phyloP scores from a whole-genome alignment of 208 protist genomes.

The Crithidia fasciculata region DNA sequence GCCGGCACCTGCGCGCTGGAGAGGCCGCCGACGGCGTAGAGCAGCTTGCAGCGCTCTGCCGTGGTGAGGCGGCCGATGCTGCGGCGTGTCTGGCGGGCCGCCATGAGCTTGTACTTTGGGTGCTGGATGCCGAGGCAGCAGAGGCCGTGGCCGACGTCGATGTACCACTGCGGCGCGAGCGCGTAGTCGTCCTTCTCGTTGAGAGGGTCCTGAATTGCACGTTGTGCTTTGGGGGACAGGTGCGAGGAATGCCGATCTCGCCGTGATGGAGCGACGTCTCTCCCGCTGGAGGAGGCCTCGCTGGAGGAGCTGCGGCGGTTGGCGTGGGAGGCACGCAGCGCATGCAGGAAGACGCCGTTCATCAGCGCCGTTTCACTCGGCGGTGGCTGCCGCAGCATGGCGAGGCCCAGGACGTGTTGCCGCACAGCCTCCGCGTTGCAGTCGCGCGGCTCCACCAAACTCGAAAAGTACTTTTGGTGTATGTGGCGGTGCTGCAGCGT shows the following conservation, averaged over 20 bases:
- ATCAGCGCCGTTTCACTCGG: conserved; percentile 53
- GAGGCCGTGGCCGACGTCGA: conserved; percentile 81
- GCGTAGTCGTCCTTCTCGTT: conserved; percentile 37
- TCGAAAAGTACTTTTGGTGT: conserved; percentile 82
- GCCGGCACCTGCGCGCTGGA: conserved; percentile 41
- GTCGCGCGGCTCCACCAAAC: conserved; percentile 60
- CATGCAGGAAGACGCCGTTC: conserved; percentile 86
- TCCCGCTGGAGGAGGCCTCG: not conserved
- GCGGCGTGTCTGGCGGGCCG: conserved; percentile 62
- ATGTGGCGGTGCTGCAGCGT: conserved; percentile 88
- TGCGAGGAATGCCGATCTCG: not conserved
- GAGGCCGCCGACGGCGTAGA: conserved; percentile 75
- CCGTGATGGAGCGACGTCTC: not conserved
- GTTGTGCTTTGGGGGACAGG: conserved; percentile 6
- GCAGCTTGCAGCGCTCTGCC: conserved; percentile 73
- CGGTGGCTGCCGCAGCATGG: conserved; percentile 85
- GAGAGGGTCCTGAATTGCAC: conserved; percentile 27
- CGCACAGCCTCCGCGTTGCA: conserved; percentile 72
- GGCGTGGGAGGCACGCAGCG: conserved; percentile 45
- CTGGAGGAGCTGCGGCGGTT: not conserved
- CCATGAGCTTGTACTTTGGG: conserved; percentile 85
- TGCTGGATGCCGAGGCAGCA: conserved; percentile 71
- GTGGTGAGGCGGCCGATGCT: conserved; percentile 59
- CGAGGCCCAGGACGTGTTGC: conserved; percentile 71
- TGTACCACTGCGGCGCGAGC: conserved; percentile 74